A percentile compares a stretch with the other conserved stretches of the same genome.
Evolutionary conservation across 257 asterid species (phyloP).

Genomic region (Apocynum venetum): DNA sequence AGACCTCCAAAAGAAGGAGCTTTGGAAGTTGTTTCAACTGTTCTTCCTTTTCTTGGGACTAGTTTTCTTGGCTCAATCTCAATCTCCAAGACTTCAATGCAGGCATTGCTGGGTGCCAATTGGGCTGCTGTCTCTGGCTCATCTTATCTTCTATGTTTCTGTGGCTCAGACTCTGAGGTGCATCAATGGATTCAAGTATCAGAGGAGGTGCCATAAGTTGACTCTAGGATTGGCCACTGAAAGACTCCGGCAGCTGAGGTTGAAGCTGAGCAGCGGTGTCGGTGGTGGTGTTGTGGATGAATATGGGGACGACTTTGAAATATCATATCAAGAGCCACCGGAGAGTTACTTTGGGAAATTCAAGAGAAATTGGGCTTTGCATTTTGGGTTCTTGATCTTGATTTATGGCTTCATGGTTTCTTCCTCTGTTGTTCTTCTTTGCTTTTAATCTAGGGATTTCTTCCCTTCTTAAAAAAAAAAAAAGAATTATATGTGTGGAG

Average conservation of each 20-base stretch:
- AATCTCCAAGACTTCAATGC: conserved; percentile 64
- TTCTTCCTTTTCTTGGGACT: conserved; percentile 75
- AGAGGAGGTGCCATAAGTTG: conserved; percentile 88
- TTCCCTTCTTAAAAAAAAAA: too few relatives aligned
- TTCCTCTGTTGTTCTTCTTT: conserved; percentile 80
- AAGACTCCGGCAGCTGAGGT: conserved; percentile 58
- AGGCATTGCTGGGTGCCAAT: conserved; percentile 93
- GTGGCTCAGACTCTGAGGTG: conserved; percentile 92
- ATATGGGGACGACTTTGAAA: conserved; percentile 63
- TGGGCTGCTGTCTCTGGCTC: conserved; percentile 74
- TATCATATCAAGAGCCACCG: conserved; percentile 90
- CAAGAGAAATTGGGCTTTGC: conserved; percentile 91
- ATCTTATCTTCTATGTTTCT: conserved; percentile 78
- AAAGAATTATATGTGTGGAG: background rate
- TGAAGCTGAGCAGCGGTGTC: conserved; percentile 41
- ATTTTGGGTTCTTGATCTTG: conserved; percentile 80
- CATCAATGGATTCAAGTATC: conserved; percentile 94
- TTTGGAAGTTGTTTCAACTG: conserved; percentile 78
- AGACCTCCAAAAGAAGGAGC: conserved; percentile 81
- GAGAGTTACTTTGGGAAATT: conserved; percentile 90
- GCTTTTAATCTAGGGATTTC: conserved; percentile 33
- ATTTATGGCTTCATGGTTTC: conserved; percentile 83
- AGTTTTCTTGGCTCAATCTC: conserved; percentile 50
- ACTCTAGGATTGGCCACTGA: conserved; percentile 92
- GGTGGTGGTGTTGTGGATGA: conserved; percentile 43